Base-by-base conservation (phyloP, 108 stramenopile species). In the Epithemia pelagica region DNA sequence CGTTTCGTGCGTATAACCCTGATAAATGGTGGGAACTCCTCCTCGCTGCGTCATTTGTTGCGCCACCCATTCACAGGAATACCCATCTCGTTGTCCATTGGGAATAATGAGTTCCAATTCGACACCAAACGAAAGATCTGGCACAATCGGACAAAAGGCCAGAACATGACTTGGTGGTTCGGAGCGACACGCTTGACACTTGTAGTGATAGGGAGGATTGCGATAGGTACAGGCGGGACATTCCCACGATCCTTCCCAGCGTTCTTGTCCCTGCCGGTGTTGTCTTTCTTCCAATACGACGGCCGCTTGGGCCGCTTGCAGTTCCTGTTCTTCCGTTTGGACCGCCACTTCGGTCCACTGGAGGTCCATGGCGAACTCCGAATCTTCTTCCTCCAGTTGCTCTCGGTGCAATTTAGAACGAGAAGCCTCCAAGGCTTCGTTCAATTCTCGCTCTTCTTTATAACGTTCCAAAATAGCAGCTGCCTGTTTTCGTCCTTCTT, bases 1-100 rank as follows among this genome's bases (percentile, higher is more conserved):
- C 18, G 67, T 68, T 28, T 27, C 67, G 30, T 61, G 67, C 8
- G 67, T 27, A 26, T 68, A 68, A 19, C 67, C 67, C 8, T 10
- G 2, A 30, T 29, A 68, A 25, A 54, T 25, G 18, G 59, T 53
- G 20, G n/a, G 24, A 7, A 28, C 60, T 10, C 67, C 67, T 2
- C 67, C 67, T 2, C 60, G 20, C 22, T 27, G 28, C 1, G 67
- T 28, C 59, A 61, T 22, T 8, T 59, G 20, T 37, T 46, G 7
- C 24, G 32, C 23, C 32, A 68, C 19, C 67, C 57, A 61, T 32
- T 53, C 15, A 46, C 15, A 46, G 15, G 37, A 59, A 52, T 7
- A 46, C 3, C 67, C 67, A 32, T 60, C 67, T 32, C 67, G 31
- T 37, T 60, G 2, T n/a, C 67, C 67, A 68, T 37, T 18, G 22